These are phyloP conservation scores for Aspergillus jensenii DNA, from an alignment of 2,329 filamentous ascomycete species.

Conservation along the genomic window DNA sequence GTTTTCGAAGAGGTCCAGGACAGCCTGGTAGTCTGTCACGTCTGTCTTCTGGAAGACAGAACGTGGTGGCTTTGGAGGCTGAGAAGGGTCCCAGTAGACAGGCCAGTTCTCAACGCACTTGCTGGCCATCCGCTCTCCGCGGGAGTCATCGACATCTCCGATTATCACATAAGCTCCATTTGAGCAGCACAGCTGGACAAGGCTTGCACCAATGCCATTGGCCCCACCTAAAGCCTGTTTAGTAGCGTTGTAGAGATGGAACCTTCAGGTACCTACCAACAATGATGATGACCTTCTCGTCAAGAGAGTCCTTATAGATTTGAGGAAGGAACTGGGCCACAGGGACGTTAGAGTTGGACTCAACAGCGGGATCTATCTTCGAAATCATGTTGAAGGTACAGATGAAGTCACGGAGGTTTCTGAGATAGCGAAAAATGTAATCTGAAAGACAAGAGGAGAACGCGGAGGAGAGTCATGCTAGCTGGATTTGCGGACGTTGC, in stretches of 20 bases:
- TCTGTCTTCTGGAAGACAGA: slow-evolving; percentile 45
- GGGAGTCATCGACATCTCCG: slow-evolving; percentile 42
- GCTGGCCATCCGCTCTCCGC: slow-evolving; percentile 30
- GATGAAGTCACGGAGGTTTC: neutral
- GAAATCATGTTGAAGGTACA: slow-evolving; percentile 16
- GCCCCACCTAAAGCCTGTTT: slow-evolving; percentile 37
- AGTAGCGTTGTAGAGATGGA: neutral
- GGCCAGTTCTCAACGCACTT: slow-evolving; percentile 18
- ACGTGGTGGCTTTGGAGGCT: slow-evolving; percentile 20
- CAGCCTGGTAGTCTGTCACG: slow-evolving; percentile 48
- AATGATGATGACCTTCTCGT: slow-evolving; percentile 21
- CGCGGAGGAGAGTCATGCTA: neutral
- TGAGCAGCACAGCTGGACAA: slow-evolving; percentile 40
- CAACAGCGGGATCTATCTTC: slow-evolving; percentile 14
- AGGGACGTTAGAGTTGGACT: slow-evolving; percentile 11
- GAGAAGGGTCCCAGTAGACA: slow-evolving; percentile 15
- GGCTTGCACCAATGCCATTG: slow-evolving; percentile 46
- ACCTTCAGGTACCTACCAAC: slow-evolving; percentile 12
- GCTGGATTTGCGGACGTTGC: neutral
- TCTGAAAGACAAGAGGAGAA: neutral
- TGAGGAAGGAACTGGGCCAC: slow-evolving; percentile 17
- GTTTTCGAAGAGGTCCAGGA: slow-evolving; percentile 48
- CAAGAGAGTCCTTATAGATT: slow-evolving; percentile 14
- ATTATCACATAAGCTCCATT: slow-evolving; percentile 45
- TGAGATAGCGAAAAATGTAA: neutral